These are phyloP conservation scores for Thyridium curvatum DNA, from an alignment of 2,329 filamentous ascomycete genomes.

Conservation along the genomic window DNA sequence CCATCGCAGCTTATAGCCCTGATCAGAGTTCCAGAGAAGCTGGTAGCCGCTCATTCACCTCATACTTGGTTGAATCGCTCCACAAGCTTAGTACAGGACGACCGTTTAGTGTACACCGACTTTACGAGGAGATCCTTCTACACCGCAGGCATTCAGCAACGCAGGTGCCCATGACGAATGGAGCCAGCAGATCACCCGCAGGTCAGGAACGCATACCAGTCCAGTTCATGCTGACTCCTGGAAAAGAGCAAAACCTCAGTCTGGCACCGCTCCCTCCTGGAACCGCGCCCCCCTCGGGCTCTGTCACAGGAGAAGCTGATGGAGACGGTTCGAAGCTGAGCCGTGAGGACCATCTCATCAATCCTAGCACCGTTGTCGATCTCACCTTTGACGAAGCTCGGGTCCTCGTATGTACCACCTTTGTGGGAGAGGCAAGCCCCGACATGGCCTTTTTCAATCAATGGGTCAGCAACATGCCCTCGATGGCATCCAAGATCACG, in stretches of 20 bases:
- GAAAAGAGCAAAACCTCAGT: slow-evolving; percentile 45
- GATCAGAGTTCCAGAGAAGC: slow-evolving; percentile 41
- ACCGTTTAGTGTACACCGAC: slow-evolving; percentile 49
- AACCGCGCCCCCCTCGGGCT: slow-evolving; percentile 21
- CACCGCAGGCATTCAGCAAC: slow-evolving; percentile 37
- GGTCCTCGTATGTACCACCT: slow-evolving; percentile 61
- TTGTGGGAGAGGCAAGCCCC: slow-evolving; percentile 57
- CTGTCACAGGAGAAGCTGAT: slow-evolving; percentile 18
- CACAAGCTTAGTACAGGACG: slow-evolving; percentile 43
- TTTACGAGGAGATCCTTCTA: slow-evolving; percentile 49
- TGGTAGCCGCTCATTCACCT: slow-evolving; percentile 50
- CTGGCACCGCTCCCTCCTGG: slow-evolving; percentile 38
- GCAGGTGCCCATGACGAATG: slow-evolving; percentile 39
- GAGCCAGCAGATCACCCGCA: slow-evolving; percentile 27
- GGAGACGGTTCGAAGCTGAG: slow-evolving; percentile 14
- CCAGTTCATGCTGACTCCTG: slow-evolving; percentile 49
- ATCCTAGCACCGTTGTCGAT: slow-evolving; percentile 42
- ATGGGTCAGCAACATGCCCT: slow-evolving; percentile 56
- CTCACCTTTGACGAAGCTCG: slow-evolving; percentile 56
- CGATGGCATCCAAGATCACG: slow-evolving; percentile 50
- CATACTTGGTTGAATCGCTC: slow-evolving; percentile 49
- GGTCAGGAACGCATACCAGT: slow-evolving; percentile 35
- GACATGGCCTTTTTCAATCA: slow-evolving; percentile 62
- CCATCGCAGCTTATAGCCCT: slow-evolving; percentile 52
- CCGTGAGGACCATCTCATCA: slow-evolving; percentile 36